Evolutionary conservation across 176 grass and related monocot species (phyloP).

Genomic region (Triticum urartu): DNA sequence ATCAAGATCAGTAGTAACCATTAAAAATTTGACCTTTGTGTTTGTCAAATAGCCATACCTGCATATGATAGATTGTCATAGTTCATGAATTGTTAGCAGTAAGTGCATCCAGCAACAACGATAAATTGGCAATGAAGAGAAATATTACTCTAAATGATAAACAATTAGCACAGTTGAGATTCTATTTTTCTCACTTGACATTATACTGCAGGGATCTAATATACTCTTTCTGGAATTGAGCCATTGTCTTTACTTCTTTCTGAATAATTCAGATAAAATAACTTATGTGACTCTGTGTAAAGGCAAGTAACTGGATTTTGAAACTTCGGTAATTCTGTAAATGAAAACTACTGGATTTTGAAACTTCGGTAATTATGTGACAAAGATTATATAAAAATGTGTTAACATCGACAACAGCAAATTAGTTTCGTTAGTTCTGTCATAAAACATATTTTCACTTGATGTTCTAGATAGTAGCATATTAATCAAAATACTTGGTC

Average conservation of each 20-base stretch:
- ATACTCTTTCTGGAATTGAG: not conserved
- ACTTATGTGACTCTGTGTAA: not conserved
- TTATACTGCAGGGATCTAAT: not conserved
- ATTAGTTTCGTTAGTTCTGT: no score
- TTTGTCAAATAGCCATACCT: slow-evolving; percentile 98
- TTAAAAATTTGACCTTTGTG: slow-evolving; percentile 95
- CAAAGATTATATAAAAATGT: no score
- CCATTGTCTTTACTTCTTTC: not conserved
- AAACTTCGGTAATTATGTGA: no score
- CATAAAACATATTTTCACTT: no score
- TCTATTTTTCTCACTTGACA: not conserved
- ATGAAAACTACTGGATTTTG: not conserved
- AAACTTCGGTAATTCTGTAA: not conserved
- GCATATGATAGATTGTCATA: slow-evolving; percentile 25
- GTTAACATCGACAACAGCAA: no score
- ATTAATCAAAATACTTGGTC: no score
- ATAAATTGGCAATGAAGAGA: not conserved
- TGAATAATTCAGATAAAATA: not conserved
- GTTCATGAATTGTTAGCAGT: not conserved
- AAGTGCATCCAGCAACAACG: slow-evolving; percentile 6
- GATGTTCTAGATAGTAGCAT: no score
- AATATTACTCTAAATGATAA: not conserved
- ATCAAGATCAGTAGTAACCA: slow-evolving; percentile 93
- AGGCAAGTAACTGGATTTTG: not conserved
- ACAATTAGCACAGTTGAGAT: not conserved